phyloP scores from a whole-genome alignment of 108 stramenopile species.

The Epipyxis sp. region DNA sequence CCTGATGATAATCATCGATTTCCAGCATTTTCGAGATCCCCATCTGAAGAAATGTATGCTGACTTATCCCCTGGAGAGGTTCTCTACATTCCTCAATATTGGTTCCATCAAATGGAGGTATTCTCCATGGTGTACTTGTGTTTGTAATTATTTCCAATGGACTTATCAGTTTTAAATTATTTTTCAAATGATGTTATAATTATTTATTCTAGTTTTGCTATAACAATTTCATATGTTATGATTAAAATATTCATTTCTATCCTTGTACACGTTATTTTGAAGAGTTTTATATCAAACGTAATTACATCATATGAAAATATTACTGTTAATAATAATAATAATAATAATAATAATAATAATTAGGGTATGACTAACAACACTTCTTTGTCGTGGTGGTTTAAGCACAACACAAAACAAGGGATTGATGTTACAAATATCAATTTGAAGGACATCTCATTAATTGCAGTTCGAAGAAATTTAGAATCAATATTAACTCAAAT shows the following conservation, averaged over 20 bases:
- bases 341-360: too few relatives aligned
- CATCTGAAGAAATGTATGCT: not conserved
- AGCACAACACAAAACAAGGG: not conserved
- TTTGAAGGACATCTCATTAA: not conserved
- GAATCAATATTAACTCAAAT: not conserved
- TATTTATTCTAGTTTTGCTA: too few relatives aligned
- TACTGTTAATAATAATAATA: too few relatives aligned
- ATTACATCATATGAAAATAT: too few relatives aligned
- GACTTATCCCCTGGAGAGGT: constrained; percentile 24
- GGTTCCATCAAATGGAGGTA: constrained; percentile 28
- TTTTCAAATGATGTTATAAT: too few relatives aligned
- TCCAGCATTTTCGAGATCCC: not conserved
- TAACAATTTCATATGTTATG: too few relatives aligned
- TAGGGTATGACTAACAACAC: not conserved
- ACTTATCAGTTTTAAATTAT: too few relatives aligned
- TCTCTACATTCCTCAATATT: constrained; percentile 31
- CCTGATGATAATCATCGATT: not conserved
- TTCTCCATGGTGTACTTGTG: too few relatives aligned
- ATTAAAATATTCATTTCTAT: too few relatives aligned
- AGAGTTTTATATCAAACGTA: too few relatives aligned
- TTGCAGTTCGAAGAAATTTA: not conserved
- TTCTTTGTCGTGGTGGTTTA: constrained; percentile 5
- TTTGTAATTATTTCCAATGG: too few relatives aligned
- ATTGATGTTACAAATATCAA: not conserved
- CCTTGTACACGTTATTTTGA: too few relatives aligned